phyloP scores from a whole-genome alignment of 805 yeast species.

The Komagataella kurtzmanii region DNA sequence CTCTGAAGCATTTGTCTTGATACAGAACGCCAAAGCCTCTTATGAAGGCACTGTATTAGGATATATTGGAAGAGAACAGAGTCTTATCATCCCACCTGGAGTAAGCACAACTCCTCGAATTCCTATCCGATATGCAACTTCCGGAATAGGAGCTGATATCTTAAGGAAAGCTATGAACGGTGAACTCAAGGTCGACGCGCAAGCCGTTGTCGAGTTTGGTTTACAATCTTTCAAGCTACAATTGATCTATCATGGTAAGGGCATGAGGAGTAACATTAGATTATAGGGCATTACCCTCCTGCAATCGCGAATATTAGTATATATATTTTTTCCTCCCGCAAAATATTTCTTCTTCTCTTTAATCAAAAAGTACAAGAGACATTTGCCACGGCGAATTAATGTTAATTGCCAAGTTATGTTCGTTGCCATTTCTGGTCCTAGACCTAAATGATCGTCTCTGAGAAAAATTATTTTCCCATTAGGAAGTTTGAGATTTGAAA shows the following conservation, averaged over 20 bases:
- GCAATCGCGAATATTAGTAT: neutral
- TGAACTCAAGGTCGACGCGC: slow-evolving; percentile 30
- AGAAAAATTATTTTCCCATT: slow-evolving; percentile 32
- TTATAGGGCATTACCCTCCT: slow-evolving; percentile 7
- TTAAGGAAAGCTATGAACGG: slow-evolving; percentile 38
- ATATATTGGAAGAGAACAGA: slow-evolving; percentile 24
- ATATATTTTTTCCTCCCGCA: slow-evolving; percentile 1
- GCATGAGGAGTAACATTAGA: slow-evolving; percentile 25
- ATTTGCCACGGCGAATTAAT: slow-evolving; percentile 59
- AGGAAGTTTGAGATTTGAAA: slow-evolving; percentile 51
- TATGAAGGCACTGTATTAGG: slow-evolving; percentile 34
- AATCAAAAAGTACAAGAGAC: slow-evolving; percentile 52
- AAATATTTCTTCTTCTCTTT: slow-evolving; percentile 16
- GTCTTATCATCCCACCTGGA: slow-evolving; percentile 38
- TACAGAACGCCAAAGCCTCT: slow-evolving; percentile 33
- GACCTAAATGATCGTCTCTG: slow-evolving; percentile 30
- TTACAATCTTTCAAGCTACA: slow-evolving; percentile 26
- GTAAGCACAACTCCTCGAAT: slow-evolving; percentile 32
- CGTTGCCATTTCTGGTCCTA: slow-evolving; percentile 43
- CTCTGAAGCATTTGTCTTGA: slow-evolving; percentile 24
- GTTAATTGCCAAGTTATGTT: slow-evolving; percentile 44
- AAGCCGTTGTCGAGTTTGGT: slow-evolving; percentile 25
- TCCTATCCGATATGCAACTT: slow-evolving; percentile 29
- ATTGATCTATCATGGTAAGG: slow-evolving; percentile 31
- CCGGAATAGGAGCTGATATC: slow-evolving; percentile 33